Conservation (phyloP, 495 filamentous ascomycete genomes). For the Aspergillus heteromorphus region DNA sequence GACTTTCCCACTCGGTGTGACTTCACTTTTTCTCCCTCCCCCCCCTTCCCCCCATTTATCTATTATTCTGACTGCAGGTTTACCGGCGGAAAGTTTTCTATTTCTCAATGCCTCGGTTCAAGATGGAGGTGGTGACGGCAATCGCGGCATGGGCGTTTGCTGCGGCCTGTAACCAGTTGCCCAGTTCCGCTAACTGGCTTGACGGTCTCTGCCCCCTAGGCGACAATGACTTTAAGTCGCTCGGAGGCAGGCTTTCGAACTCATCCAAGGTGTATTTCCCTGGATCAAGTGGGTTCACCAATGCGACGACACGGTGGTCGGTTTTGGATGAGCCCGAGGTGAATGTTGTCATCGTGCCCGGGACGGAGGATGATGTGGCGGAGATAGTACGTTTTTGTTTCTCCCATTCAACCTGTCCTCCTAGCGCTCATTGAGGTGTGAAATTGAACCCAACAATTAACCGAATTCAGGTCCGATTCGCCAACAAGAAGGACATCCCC, state of each 20-base stretch:
- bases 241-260: slow-evolving; percentile 32
- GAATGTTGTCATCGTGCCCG: slow-evolving; percentile 44
- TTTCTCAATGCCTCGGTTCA: slow-evolving; percentile 19
- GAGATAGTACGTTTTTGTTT: slow-evolving; percentile 32
- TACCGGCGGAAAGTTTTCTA: not conserved
- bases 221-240: slow-evolving; percentile 3
- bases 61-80: not conserved
- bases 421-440: not conserved
- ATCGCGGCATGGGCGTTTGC: slow-evolving; percentile 20
- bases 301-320: slow-evolving; percentile 42
- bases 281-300: slow-evolving; percentile 33
- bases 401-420: not conserved
- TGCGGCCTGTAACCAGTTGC: slow-evolving; percentile 9
- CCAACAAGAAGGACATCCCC: slow-evolving; percentile 10
- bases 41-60: not conserved
- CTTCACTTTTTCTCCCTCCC: not conserved
- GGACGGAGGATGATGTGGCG: slow-evolving; percentile 46
- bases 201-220: slow-evolving; percentile 8
- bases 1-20: not conserved
- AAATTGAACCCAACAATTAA: not conserved
- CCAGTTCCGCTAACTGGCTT: not conserved
- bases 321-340: slow-evolving; percentile 32
- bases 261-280: slow-evolving; percentile 41
- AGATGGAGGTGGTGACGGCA: slow-evolving; percentile 16
- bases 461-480: slow-evolving; percentile 8